Percentiles rank a stretch among this genome's conserved stretches.
Conservation (phyloP, 495 filamentous ascomycete genomes). For the Xeromyces bisporus region DNA sequence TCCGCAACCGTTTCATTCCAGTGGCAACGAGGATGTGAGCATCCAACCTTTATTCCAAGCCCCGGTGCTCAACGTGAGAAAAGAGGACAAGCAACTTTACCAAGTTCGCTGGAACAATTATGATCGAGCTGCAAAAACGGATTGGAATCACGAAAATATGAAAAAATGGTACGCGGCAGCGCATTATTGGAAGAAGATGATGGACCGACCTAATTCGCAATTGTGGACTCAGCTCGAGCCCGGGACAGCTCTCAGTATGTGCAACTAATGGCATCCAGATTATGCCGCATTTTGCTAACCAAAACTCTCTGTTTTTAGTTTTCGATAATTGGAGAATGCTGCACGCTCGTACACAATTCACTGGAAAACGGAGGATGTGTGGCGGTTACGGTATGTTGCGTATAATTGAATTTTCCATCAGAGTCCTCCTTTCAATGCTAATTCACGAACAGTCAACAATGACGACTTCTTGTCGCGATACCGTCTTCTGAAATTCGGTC, state of each 20-base stretch:
- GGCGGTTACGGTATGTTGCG: constrained; percentile 70
- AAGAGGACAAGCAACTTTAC: constrained; percentile 21
- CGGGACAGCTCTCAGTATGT: constrained; percentile 57
- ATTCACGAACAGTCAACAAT: constrained; percentile 43
- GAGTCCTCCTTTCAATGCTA: constrained; percentile 1
- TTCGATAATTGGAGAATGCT: constrained; percentile 95
- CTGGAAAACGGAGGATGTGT: constrained; percentile 70
- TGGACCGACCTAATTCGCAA: constrained; percentile 35
- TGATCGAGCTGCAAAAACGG: constrained; percentile 46
- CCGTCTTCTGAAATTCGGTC: constrained; percentile 49
- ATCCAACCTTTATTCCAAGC: constrained; percentile 45
- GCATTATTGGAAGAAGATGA: constrained; percentile 41
- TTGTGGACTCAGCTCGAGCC: constrained; percentile 66
- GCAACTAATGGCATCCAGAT: not conserved
- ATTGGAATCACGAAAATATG: constrained; percentile 22
- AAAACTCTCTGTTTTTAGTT: constrained; percentile 27
- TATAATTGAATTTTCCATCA: not conserved
- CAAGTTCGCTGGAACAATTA: constrained; percentile 86
- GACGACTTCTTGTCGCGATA: constrained; percentile 75
- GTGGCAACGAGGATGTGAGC: constrained; percentile 65
- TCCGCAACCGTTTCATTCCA: constrained; percentile 55
- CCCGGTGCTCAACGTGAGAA: constrained; percentile 48
- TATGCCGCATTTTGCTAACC: not conserved
- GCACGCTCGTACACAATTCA: constrained; percentile 68
- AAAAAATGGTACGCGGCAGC: constrained; percentile 64